Evolutionary conservation across 257 asterid species (phyloP), one percentile per base, ranked within the genome.

Genomic region (Nemophila menziesii): DNA sequence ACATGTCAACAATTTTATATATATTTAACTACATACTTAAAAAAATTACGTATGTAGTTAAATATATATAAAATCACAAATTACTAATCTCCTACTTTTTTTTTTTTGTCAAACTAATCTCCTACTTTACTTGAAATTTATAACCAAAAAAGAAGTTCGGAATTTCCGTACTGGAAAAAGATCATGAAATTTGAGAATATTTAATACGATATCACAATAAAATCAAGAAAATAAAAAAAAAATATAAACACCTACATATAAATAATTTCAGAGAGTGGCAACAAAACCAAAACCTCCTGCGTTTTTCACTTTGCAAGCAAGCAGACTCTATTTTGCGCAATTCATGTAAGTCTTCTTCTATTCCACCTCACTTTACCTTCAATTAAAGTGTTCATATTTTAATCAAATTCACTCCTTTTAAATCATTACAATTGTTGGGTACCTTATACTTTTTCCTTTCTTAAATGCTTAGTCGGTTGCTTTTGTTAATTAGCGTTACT

Each of bases 401-500:
- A 29, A 29, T 10, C 4, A 24, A 24, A 24, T 24, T 29, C 36
- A 24, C 9, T 16, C n/a, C n/a, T 19, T 47, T 51, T 42, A 15
- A 48, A 47, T 22, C 33, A 38, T 17, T 51, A 43, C 11, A 42
- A 13, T 39, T 43, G 36, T 36, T 59, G 44, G 67, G 67, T 19
- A 26, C 64, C 24, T 53, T 57, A 46, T 39, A 17, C 5, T 22
- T 51, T 47, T 12, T 39, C 48, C 44, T 11, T 23, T 43, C 22
- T 17, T 44, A 8, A n/a, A 22, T 21, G 43, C 36, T 24, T 44
- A 61, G 58, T 49, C 38, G 62, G 66, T 43, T 50, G 22, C 43
- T 48, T 69, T 55, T 62, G 63, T 44, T 62, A 52, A 65, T 46
- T 60, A 33, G 37, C 56, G 33, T 54, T 51, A 20, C 46, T 52